These are phyloP conservation scores for Acmispon strigosus DNA, from an alignment of 306 rosid genomes.

Conservation along the genomic window DNA sequence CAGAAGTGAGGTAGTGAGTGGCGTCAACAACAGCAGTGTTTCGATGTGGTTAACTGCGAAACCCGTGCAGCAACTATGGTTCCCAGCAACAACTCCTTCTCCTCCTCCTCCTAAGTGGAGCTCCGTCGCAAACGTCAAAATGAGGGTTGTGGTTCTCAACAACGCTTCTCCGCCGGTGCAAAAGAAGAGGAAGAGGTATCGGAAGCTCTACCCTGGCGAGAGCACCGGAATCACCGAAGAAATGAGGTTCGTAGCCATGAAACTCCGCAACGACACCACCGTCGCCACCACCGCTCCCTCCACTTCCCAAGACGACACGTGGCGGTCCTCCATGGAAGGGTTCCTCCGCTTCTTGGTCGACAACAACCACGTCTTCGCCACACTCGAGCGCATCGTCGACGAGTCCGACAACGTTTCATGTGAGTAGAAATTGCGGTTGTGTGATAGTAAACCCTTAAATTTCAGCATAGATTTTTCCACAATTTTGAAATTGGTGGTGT, in stretches of 20 bases:
- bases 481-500: no score
- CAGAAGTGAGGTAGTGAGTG: not conserved
- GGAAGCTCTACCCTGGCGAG: conserved; percentile 78
- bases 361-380: conserved; percentile 55
- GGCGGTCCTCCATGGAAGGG: conserved; percentile 66
- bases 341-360: conserved; percentile 64
- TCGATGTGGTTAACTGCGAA: conserved; percentile 37
- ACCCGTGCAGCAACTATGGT: not conserved
- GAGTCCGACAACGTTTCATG: conserved; percentile 69
- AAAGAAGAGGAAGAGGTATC: conserved; percentile 48
- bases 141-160: not conserved
- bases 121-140: not conserved
- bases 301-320: conserved; percentile 14
- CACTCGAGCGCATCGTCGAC: conserved; percentile 73
- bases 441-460: no score
- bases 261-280: conserved; percentile 48
- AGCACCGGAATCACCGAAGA: conserved; percentile 79
- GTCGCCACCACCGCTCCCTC: conserved; percentile 1
- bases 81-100: not conserved
- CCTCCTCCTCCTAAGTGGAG: not conserved
- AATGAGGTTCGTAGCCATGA: conserved; percentile 92
- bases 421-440: not conserved
- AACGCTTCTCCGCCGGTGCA: conserved; percentile 20
- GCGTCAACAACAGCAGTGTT: not conserved
- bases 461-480: no score